These are phyloP conservation scores for Rhodamnia argentea DNA, from an alignment of 345 rosid species.

Conservation along the genomic window DNA sequence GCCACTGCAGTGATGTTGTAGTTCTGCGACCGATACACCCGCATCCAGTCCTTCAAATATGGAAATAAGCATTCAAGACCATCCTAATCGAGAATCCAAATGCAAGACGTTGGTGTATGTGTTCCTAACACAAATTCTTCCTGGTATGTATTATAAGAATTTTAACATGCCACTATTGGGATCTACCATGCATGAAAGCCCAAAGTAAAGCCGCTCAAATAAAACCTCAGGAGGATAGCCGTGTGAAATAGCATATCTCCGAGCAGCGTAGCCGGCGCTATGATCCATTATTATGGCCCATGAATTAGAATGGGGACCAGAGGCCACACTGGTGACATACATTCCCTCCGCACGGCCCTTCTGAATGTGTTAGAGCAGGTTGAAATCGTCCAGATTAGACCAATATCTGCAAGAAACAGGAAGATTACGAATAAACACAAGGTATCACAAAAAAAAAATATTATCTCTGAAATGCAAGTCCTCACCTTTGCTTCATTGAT, in stretches of 20 bases:
- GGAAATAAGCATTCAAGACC: background rate
- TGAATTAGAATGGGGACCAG: conserved; percentile 40
- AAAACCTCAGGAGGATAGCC: conserved; percentile 65
- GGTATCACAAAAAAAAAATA: background rate
- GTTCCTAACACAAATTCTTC: no score
- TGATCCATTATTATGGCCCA: conserved; percentile 97
- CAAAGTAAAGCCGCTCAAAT: no score
- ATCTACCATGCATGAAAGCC: no score
- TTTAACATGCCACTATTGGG: no score
- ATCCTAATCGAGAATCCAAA: no score
- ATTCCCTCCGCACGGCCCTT: conserved; percentile 79
- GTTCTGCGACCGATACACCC: conserved; percentile 85
- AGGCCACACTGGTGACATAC: conserved; percentile 65
- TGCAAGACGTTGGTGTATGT: no score
- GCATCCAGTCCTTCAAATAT: conserved; percentile 63
- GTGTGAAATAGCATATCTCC: conserved; percentile 66
- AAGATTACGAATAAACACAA: background rate
- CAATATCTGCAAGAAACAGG: conserved; percentile 37
- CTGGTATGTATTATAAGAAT: no score
- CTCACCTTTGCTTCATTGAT: conserved; percentile 1
- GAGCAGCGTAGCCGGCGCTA: conserved; percentile 65
- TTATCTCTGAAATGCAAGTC: background rate
- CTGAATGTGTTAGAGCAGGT: conserved; percentile 65
- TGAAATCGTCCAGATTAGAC: conserved; percentile 63
- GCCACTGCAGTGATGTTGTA: conserved; percentile 82